Conservation (phyloP, 441 rosid genomes). For the Eutrema salsugineum region DNA sequence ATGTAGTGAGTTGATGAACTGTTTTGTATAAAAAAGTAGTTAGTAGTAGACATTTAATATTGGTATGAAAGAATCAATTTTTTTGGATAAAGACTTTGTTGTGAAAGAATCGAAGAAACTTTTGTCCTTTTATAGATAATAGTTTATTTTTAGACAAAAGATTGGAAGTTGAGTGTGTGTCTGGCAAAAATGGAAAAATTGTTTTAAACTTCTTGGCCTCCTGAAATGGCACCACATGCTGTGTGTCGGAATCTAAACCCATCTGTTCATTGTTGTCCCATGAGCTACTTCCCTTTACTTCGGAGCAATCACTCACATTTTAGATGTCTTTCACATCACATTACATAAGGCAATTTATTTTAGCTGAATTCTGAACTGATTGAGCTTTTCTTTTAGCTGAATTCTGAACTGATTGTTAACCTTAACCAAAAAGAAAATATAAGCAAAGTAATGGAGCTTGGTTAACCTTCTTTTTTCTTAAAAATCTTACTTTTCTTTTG, state of each 20-base stretch:
- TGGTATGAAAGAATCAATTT: background rate
- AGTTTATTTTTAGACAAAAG: background rate
- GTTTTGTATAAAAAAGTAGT: conserved; percentile 1
- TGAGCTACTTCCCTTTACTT: conserved; percentile 17
- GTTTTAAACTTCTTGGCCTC: conserved; percentile 17
- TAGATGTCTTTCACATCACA: background rate
- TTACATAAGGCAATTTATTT: background rate
- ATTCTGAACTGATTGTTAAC: no score
- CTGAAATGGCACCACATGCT: conserved; percentile 36
- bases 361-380: background rate
- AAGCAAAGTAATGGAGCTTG: background rate
- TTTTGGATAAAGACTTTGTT: background rate
- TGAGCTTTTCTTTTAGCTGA: no score
- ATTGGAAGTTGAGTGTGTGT: background rate
- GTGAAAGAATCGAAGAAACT: conserved; percentile 24
- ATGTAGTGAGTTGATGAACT: conserved; percentile 8
- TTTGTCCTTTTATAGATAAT: conserved; percentile 9
- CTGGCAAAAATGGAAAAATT: conserved; percentile 8
- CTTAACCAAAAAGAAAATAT: background rate
- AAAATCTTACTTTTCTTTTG: background rate
- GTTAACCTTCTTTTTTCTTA: background rate
- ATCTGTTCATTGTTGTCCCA: conserved; percentile 26
- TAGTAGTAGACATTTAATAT: background rate
- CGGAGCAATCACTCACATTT: conserved; percentile 16
- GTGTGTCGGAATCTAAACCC: conserved; percentile 29